These are phyloP conservation scores for Simmondsia chinensis DNA, from an alignment of 148 eudicot genomes.

Conservation along the genomic window DNA sequence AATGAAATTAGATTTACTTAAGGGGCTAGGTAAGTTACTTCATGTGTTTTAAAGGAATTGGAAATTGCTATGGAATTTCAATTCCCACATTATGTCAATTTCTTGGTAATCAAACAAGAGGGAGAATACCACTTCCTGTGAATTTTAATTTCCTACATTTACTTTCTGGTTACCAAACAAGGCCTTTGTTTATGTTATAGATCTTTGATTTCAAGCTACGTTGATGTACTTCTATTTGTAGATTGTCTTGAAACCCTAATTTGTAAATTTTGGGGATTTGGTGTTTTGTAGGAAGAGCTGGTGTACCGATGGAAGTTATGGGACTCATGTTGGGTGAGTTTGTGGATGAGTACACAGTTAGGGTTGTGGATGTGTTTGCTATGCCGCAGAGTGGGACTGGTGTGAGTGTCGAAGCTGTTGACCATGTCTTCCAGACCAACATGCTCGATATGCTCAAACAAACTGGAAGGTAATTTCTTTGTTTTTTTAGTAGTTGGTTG, in stretches of 20 bases:
- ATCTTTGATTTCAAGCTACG: too few species aligned
- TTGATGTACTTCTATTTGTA: too few species aligned
- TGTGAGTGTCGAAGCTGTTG: constrained; percentile 95
- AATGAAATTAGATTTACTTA: too few species aligned
- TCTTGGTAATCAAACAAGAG: too few species aligned
- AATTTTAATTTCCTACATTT: background rate
- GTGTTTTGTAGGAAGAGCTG: constrained; percentile 81
- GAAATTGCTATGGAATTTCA: too few species aligned
- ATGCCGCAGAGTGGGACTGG: constrained; percentile 99
- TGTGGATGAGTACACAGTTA: constrained; percentile 90
- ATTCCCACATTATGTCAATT: too few species aligned
- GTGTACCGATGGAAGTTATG: constrained; percentile 98
- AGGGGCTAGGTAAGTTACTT: too few species aligned
- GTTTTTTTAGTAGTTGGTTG: too few species aligned
- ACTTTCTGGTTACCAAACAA: background rate
- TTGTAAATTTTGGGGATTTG: constrained; percentile 11
- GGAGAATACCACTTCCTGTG: too few species aligned
- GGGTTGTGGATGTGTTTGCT: constrained; percentile 92
- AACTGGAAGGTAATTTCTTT: constrained; percentile 71
- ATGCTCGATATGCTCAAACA: constrained; percentile 99
- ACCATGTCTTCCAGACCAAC: constrained; percentile 94
- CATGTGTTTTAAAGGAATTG: too few species aligned
- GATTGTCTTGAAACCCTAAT: constrained; percentile 13
- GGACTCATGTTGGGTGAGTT: constrained; percentile 95
- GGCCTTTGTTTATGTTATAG: too few species aligned